Evolutionary conservation across 495 filamentous ascomycete genomes (phyloP).

Genomic region (Hypoxylon fuscum): DNA sequence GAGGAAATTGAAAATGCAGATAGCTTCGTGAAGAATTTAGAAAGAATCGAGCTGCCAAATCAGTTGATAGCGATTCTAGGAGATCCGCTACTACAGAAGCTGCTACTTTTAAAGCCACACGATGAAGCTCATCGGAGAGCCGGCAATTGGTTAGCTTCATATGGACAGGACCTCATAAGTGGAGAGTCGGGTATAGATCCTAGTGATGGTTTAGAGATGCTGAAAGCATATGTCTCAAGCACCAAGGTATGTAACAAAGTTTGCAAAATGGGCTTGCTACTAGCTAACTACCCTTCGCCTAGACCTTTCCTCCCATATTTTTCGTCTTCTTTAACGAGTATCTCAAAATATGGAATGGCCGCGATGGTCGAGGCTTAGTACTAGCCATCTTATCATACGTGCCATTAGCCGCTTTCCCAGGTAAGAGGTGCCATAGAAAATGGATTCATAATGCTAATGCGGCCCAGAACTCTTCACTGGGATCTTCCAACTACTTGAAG

Average conservation of each 20-base stretch:
- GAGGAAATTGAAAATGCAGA: slow-evolving; percentile 81
- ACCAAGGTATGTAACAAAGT: slow-evolving; percentile 64
- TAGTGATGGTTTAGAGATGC: slow-evolving; percentile 63
- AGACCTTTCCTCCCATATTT: slow-evolving; percentile 70
- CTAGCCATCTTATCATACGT: slow-evolving; percentile 72
- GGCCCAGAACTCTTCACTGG: slow-evolving; percentile 59
- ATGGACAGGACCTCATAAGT: slow-evolving; percentile 66
- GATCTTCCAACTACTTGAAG: slow-evolving; percentile 68
- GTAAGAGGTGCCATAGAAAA: no score
- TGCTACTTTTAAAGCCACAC: slow-evolving; percentile 70
- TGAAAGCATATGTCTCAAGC: slow-evolving; percentile 66
- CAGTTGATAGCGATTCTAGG: slow-evolving; percentile 80
- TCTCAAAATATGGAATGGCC: slow-evolving; percentile 74
- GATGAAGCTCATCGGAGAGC: slow-evolving; percentile 64
- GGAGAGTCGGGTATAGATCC: slow-evolving; percentile 61
- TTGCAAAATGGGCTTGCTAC: neutral
- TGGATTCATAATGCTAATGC: slow-evolving; percentile 26
- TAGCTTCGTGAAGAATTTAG: slow-evolving; percentile 77
- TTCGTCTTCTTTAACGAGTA: slow-evolving; percentile 70
- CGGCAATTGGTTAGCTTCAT: slow-evolving; percentile 71
- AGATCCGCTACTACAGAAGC: slow-evolving; percentile 81
- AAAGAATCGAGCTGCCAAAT: slow-evolving; percentile 81
- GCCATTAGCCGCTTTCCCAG: slow-evolving; percentile 67
- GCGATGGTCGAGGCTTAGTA: slow-evolving; percentile 64
- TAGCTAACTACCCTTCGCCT: slow-evolving; percentile 5